These are phyloP conservation scores for Zopfia rhizophila DNA, from an alignment of 2,329 filamentous ascomycete species.

Conservation along the genomic window DNA sequence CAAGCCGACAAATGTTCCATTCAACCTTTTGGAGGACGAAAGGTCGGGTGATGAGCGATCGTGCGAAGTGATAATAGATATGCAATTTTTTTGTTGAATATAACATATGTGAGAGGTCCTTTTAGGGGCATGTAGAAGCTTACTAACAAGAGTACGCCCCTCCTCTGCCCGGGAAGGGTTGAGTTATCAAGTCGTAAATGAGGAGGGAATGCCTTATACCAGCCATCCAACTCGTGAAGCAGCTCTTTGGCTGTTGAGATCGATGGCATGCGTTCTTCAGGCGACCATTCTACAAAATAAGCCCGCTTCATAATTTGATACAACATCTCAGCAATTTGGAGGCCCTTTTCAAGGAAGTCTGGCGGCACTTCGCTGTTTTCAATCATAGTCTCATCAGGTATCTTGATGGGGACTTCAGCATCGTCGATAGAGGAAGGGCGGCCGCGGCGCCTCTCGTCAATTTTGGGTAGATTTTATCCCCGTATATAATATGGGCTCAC, in stretches of 20 bases:
- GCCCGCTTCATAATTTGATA: constrained; percentile 34
- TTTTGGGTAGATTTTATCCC: too few species aligned
- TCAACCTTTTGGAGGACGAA: constrained; percentile 38
- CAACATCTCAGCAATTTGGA: constrained; percentile 27
- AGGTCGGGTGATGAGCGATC: constrained; percentile 36
- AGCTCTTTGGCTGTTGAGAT: constrained; percentile 32
- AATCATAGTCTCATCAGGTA: constrained; percentile 30
- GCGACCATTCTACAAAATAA: too few species aligned
- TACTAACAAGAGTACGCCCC: constrained; percentile 27
- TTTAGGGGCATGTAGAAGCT: too few species aligned
- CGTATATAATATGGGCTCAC: too few species aligned
- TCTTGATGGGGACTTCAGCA: constrained; percentile 30
- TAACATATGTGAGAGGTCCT: too few species aligned
- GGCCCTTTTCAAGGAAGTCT: constrained; percentile 22
- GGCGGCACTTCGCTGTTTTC: constrained; percentile 30
- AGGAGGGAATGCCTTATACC: constrained; percentile 24
- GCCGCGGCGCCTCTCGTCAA: too few species aligned
- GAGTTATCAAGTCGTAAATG: constrained; percentile 22
- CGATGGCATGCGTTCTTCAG: too few species aligned
- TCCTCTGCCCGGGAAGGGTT: constrained; percentile 22
- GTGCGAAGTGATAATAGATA: constrained; percentile 35
- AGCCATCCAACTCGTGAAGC: constrained; percentile 33
- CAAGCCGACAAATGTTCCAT: constrained; percentile 27
- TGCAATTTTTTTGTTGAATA: too few species aligned
- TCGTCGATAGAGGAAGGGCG: constrained; percentile 40